Evolutionary conservation across 768 basidiomycete species (phyloP).

Genomic region (Dentipellis sp.): DNA sequence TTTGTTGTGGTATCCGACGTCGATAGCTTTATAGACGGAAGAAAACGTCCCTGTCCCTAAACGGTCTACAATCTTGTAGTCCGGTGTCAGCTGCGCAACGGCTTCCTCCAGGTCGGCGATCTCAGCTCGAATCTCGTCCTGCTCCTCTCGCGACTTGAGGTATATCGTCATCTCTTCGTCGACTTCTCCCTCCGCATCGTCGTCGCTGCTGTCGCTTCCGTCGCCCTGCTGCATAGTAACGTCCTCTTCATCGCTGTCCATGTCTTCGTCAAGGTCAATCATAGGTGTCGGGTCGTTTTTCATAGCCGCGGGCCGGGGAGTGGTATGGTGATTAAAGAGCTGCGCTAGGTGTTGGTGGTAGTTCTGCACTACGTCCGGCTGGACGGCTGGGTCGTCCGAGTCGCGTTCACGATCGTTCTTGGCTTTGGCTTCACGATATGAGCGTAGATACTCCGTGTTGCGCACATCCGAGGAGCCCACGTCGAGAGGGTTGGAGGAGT

Average conservation of each 20-base stretch:
- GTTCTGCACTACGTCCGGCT: conserved; percentile 27
- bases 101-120: conserved; percentile 59
- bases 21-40: conserved; percentile 96
- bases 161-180: conserved; percentile 56
- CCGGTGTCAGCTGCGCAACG: conserved; percentile 53
- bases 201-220: conserved; percentile 18
- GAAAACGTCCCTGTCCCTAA: conserved; percentile 98
- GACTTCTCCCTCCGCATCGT: conserved; percentile 28
- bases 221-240: conserved; percentile 16
- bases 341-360: conserved; percentile 45
- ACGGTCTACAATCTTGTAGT: conserved; percentile 81
- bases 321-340: conserved; percentile 25
- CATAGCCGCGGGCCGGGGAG: conserved; percentile 4
- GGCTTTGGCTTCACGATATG: conserved; percentile 27
- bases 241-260: conserved; percentile 38
- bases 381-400: conserved; percentile 45
- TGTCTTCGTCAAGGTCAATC: conserved; percentile 42
- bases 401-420: conserved; percentile 21
- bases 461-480: conserved; percentile 50
- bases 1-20: conserved; percentile 62
- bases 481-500: conserved; percentile 70
- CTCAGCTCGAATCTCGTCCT: conserved; percentile 65
- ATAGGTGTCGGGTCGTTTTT: conserved; percentile 10
- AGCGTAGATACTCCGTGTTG: conserved; percentile 36
- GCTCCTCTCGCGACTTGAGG: conserved; percentile 56